phyloP scores from a whole-genome alignment of 164 flowering plant genomes.

The Vitis rotundifolia region DNA sequence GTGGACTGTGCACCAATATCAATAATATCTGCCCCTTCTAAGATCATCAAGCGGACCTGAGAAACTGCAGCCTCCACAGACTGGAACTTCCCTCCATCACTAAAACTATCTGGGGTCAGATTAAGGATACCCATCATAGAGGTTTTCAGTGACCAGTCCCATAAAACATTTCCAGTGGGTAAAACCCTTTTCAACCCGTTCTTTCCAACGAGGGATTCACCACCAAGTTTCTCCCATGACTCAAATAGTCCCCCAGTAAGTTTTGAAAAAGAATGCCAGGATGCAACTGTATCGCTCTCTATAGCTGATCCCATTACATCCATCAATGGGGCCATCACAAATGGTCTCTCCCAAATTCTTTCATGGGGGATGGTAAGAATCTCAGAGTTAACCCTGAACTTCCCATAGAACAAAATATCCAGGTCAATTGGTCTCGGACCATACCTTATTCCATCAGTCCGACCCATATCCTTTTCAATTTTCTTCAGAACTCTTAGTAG shows the following conservation, averaged over 20 bases:
- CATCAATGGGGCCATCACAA: slow-evolving; percentile 86
- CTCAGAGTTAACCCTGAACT: slow-evolving; percentile 59
- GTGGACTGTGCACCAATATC: slow-evolving; percentile 97
- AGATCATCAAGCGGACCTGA: slow-evolving; percentile 64
- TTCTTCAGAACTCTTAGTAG: slow-evolving; percentile 64
- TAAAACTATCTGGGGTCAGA: slow-evolving; percentile 91
- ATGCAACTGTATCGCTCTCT: slow-evolving; percentile 59
- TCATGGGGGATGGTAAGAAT: slow-evolving; percentile 81
- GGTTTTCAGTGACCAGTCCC: slow-evolving; percentile 83
- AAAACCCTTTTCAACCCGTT: slow-evolving; percentile 79
- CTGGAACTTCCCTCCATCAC: slow-evolving; percentile 86
- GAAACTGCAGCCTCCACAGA: slow-evolving; percentile 70
- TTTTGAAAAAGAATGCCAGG: slow-evolving; percentile 75
- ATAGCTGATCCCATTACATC: slow-evolving; percentile 74
- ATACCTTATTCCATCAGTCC: slow-evolving; percentile 79
- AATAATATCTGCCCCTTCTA: slow-evolving; percentile 88
- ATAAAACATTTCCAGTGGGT: slow-evolving; percentile 63
- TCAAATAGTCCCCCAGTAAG: slow-evolving; percentile 57
- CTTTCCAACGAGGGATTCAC: slow-evolving; percentile 69
- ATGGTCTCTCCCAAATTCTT: slow-evolving; percentile 94
- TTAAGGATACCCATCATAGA: slow-evolving; percentile 88
- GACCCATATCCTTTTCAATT: slow-evolving; percentile 84
- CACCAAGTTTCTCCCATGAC: slow-evolving; percentile 83
- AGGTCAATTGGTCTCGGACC: slow-evolving; percentile 97
- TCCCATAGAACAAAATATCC: slow-evolving; percentile 89